Evolutionary conservation across 225 moss, liverwort and hornwort species (phyloP), one percentile per base, ranked within the genome.

Genomic region (Asterella californica): DNA sequence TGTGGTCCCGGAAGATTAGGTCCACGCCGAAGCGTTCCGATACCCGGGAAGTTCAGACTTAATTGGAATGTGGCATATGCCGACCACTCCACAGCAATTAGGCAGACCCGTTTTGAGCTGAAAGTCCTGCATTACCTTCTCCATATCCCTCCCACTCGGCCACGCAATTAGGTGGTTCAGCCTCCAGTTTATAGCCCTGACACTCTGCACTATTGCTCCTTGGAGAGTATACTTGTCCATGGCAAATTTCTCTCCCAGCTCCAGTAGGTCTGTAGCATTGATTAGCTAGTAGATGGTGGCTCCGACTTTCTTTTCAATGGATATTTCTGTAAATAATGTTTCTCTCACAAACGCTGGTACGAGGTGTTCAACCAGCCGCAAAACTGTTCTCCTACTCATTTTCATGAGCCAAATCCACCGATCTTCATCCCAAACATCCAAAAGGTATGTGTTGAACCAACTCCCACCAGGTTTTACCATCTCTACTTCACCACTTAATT

Each of bases 231-330:
- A 50, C 27, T 22, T 72, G 60, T 78, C 70, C 57, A 82, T 77
- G 7, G 48, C 77, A 63, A 82, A 82, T 29, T 82, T 82, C 77
- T 47, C 61, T 2, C 77, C 82, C 36, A 78, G 59, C 36, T 82
- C 82, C 22, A 42, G 46, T 9, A 78, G 25, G 37, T 66, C 48
- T 22, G 82, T 54, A 53, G 69, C 82, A 47, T 57, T 70, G 27
- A 82, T 70, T 25, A 82, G 45, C 70, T 77, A 60, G 38, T 77
- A 82, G 14, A 82, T 61, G 14, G 77, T 60, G 65, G 77, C 82
- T 57, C 82, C 77, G 17, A 82, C 71, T 63, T 61, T 76, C n/a
- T 36, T 70, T 33, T 78, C 71, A 57, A 78, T 57, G 68, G 77
- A 19, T 59, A 82, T 38, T 10, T 77, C 75, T 1, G 45, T 38